Percentiles rank a stretch among this genome's conserved stretches.
Conservation (phyloP, 1,139 yeast genomes). For the Geotrichum europaeum region DNA sequence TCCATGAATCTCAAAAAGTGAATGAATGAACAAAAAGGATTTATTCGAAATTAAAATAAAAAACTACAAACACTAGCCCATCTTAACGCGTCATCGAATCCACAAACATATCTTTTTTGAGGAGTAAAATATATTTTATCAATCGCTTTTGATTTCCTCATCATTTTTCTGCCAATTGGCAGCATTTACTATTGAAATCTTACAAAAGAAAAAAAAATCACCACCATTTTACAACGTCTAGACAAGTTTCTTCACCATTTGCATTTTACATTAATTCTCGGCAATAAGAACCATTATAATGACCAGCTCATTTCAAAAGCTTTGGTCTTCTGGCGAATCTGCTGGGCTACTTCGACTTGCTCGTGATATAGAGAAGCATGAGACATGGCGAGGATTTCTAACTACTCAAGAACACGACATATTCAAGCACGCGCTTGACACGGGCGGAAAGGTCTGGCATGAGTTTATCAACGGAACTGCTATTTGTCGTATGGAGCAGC, state of each 20-base stretch:
- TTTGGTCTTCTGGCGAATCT: conserved; percentile 36
- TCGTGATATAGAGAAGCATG: conserved; percentile 34
- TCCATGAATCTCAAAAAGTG: neutral
- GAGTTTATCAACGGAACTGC: conserved; percentile 33
- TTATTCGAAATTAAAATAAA: neutral
- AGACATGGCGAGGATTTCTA: conserved; percentile 38
- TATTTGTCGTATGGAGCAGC: conserved; percentile 25
- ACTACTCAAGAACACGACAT: conserved; percentile 36
- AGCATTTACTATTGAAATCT: neutral
- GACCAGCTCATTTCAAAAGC: conserved; percentile 14
- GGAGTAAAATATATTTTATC: neutral
- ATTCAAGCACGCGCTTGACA: conserved; percentile 32
- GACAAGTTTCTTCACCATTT: neutral
- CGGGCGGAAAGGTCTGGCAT: conserved; percentile 34
- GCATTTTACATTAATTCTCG: neutral
- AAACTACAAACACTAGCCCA: neutral
- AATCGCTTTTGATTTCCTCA: neutral
- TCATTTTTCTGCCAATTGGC: neutral
- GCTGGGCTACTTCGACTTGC: conserved; percentile 35
- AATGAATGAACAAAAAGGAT: neutral
- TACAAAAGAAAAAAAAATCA: too few species aligned
- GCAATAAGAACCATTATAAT: conserved; percentile 2
- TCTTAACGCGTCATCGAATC: neutral
- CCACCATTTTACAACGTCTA: neutral
- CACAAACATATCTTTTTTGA: neutral